These are phyloP conservation scores for Cairneyella variabilis DNA, from an alignment of 495 filamentous ascomycete genomes.

Conservation along the genomic window DNA sequence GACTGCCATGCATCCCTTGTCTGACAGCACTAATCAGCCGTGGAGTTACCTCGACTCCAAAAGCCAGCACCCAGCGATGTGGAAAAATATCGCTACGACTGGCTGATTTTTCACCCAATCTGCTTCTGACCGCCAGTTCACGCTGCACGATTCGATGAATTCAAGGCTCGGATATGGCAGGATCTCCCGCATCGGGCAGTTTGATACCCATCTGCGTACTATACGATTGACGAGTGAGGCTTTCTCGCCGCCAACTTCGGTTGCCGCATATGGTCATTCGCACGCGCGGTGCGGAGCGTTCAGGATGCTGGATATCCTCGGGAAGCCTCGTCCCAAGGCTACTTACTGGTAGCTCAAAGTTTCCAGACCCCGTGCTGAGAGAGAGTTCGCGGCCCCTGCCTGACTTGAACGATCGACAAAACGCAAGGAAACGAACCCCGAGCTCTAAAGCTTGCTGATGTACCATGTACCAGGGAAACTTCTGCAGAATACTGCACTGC, in stretches of 20 bases:
- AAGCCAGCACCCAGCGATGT: too few relatives aligned
- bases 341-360: too few relatives aligned
- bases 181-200: neutral
- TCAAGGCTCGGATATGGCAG: slow-evolving; percentile 8
- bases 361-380: too few relatives aligned
- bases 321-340: too few relatives aligned
- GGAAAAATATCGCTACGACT: too few relatives aligned
- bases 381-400: too few relatives aligned
- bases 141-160: slow-evolving; percentile 19
- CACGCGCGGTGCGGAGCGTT: neutral
- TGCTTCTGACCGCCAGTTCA: slow-evolving; percentile 19
- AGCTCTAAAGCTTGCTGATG: too few relatives aligned
- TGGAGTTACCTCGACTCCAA: too few relatives aligned
- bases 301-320: too few relatives aligned
- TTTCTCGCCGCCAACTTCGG: slow-evolving; percentile 13
- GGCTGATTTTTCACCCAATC: slow-evolving; percentile 15
- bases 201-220: neutral
- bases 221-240: slow-evolving; percentile 17
- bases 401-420: too few relatives aligned
- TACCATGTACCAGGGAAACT: too few relatives aligned
- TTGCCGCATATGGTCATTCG: slow-evolving; percentile 1
- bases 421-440: neutral
- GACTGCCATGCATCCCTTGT: slow-evolving; percentile 1
- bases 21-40: neutral
- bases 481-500: too few relatives aligned